Percentiles rank a stretch among this genome's conserved stretches.
Evolutionary conservation across 768 basidiomycete species (phyloP).

Genomic region (Dioszegia crocea): DNA sequence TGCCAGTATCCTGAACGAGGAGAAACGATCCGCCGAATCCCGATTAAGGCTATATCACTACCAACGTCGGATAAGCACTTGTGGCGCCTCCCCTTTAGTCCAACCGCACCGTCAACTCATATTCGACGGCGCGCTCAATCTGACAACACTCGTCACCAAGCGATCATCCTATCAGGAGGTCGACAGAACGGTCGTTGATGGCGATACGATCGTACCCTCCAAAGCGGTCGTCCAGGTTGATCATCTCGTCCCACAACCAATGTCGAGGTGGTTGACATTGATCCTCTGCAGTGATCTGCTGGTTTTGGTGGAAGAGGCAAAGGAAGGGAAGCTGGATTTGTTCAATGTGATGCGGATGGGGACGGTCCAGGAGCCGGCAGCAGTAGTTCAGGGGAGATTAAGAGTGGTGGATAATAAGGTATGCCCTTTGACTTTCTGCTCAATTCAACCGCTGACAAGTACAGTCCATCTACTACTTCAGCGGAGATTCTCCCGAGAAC

Average conservation of each 20-base stretch:
- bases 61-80: slow-evolving; percentile 71
- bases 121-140: slow-evolving; percentile 78
- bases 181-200: slow-evolving; percentile 12
- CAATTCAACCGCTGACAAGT: background rate
- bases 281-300: slow-evolving; percentile 70
- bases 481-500: slow-evolving; percentile 17
- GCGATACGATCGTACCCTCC: slow-evolving; percentile 51
- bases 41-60: slow-evolving; percentile 76
- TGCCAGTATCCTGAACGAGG: slow-evolving; percentile 96
- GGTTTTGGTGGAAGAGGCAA: slow-evolving; percentile 78
- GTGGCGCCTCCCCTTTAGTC: slow-evolving; percentile 93
- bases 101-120: slow-evolving; percentile 95
- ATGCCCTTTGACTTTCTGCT: slow-evolving; percentile 8
- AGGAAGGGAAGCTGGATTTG: slow-evolving; percentile 71
- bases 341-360: slow-evolving; percentile 97
- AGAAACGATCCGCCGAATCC: slow-evolving; percentile 91
- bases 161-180: slow-evolving; percentile 75
- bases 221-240: slow-evolving; percentile 81
- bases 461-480: slow-evolving; percentile 45
- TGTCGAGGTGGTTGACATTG: slow-evolving; percentile 46
- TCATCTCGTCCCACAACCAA: slow-evolving; percentile 79
- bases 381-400: slow-evolving; percentile 75
- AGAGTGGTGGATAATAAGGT: slow-evolving; percentile 49
- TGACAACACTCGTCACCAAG: slow-evolving; percentile 89
- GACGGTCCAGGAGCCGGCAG: slow-evolving; percentile 81